Evolutionary conservation across 495 filamentous ascomycete genomes (phyloP).

Genomic region (Viridothelium virens): DNA sequence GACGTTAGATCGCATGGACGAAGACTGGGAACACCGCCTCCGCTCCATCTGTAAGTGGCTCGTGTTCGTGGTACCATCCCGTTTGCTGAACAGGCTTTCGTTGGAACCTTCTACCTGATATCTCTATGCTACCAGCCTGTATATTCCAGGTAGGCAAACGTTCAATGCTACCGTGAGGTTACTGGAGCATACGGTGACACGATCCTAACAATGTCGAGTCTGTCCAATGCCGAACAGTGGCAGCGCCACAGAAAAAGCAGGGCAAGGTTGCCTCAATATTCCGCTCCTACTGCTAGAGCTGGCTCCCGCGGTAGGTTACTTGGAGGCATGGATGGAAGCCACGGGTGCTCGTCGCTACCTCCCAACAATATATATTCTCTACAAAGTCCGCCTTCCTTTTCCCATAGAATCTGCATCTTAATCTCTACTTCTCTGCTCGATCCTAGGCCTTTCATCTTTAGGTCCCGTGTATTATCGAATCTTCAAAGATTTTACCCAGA

Average conservation of each 20-base stretch:
- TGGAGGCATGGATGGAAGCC: neutral
- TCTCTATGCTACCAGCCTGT: neutral
- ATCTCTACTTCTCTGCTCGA: neutral
- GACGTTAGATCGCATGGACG: conserved; percentile 6
- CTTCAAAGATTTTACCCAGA: neutral
- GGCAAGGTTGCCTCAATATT: neutral
- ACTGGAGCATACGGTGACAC: neutral
- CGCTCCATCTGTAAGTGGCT: neutral
- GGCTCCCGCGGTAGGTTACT: neutral
- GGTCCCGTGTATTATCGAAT: neutral
- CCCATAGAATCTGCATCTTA: neutral
- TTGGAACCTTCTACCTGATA: neutral
- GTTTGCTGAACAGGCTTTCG: neutral
- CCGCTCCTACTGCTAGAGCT: neutral
- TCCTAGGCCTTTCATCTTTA: neutral
- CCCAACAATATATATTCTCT: neutral
- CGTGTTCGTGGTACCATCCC: neutral
- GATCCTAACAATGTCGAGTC: neutral
- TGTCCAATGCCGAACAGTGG: neutral
- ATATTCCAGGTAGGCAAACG: neutral
- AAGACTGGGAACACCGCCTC: neutral
- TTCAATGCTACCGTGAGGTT: conserved; percentile 8
- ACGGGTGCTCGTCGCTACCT: neutral
- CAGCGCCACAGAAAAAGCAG: neutral
- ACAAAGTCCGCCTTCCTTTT: neutral